Conservation (phyloP, 345 rosid genomes). For the Firmiana major region DNA sequence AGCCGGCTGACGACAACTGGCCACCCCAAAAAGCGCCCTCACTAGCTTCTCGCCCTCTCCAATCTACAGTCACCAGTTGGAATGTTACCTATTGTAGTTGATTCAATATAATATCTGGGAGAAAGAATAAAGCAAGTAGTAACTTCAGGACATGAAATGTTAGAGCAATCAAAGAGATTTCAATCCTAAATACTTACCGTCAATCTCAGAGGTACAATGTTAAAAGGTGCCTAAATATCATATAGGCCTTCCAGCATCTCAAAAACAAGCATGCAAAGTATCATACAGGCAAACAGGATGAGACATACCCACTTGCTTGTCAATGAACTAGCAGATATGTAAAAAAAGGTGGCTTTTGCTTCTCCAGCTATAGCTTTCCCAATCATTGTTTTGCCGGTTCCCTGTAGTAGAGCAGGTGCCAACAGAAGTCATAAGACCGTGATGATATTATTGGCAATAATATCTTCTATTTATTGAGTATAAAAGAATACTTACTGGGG, state of each 20-base stretch:
- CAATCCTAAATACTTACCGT: neutral
- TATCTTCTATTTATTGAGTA: conserved; percentile 16
- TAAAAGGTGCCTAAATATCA: neutral
- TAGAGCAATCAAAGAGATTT: neutral
- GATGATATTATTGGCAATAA: neutral
- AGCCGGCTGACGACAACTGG: conserved; percentile 98
- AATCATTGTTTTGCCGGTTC: conserved; percentile 97
- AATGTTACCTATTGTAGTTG: neutral
- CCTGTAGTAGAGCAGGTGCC: conserved; percentile 42
- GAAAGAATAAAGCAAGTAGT: neutral
- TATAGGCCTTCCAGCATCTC: neutral
- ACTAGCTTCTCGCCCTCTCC: conserved; percentile 99
- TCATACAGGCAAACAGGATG: neutral
- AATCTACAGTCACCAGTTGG: conserved; percentile 47
- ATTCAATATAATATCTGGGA: neutral
- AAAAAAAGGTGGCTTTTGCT: conserved; percentile 98
- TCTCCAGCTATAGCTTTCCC: conserved; percentile 99
- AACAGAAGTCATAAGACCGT: conserved; percentile 8
- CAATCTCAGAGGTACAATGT: neutral
- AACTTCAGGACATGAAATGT: neutral
- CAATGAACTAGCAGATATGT: conserved; percentile 96
- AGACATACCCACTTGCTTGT: conserved; percentile 96
- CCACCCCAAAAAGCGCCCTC: conserved; percentile 97
- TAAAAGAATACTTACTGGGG: conserved; percentile 60
- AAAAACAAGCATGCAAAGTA: neutral